Base-by-base conservation (phyloP, 2,329 filamentous ascomycete genomes). In the Byssothecium circinans region DNA sequence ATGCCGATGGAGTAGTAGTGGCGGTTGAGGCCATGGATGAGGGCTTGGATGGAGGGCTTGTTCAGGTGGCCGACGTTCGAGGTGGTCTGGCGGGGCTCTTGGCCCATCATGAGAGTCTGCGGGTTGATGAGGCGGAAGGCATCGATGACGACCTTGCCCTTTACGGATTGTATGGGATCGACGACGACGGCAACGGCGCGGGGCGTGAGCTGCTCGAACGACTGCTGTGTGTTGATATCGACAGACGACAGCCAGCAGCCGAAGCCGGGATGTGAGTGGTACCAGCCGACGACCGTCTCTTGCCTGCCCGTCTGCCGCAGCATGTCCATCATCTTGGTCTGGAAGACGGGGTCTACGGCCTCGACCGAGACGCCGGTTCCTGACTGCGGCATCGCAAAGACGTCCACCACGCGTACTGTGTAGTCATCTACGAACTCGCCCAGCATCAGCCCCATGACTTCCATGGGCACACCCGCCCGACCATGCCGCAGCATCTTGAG, bases 251-350 rank as follows among this genome's bases (percentile, higher is more conserved):
- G 85, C 94, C 94, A 99, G 81, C 94, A 99, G 63, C 94, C 94
- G 71, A 99, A 99, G 62, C 94, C 94, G 41, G 94, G 94, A 82
- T 99, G 94, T 56, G 94, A 97, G 76, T 99, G 94, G 76, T 99
- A 99, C 94, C 94, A 99, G 73, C 94, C 94, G 44, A 99, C 94
- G 48, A 99, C 94, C 0, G 91, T 92, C 74, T 99, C 94, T 50
- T 91, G 91, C 71, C 91, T 96, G 49, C 94, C 94, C 49, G 94
- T 99, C 80, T 99, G 94, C 67, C 89, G 83, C 71, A 99, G 79
- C 94, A 99, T 97, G 72, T 99, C 94, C 94, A 99, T 99, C 94
- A 99, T 99, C 81, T 96, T 99, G 67, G 91, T 96, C 78, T 99
- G 94, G 74, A 99, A 99, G 27, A 99, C 94, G 8, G 91, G 91